These are phyloP conservation scores for Panus rudis DNA, from an alignment of 768 basidiomycete species.

Conservation along the genomic window DNA sequence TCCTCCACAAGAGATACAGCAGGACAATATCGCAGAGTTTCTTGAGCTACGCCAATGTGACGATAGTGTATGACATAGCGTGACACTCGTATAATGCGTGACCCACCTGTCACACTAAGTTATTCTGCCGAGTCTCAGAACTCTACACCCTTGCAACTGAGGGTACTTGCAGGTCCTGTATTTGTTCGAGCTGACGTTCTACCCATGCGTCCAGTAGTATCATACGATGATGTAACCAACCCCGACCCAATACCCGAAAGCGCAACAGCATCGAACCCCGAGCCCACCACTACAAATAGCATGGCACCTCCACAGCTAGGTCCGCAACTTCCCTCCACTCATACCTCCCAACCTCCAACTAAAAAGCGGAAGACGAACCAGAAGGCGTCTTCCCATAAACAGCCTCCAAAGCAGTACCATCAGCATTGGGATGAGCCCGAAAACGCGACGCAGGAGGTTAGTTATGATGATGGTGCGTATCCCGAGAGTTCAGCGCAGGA, in stretches of 20 bases:
- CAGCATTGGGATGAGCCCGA: constrained; percentile 43
- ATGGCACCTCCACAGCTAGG: constrained; percentile 8
- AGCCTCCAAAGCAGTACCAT: constrained; percentile 18
- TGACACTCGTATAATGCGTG: too few relatives aligned
- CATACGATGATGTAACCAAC: constrained; percentile 58
- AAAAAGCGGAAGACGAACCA: constrained; percentile 51
- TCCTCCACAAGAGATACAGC: too few relatives aligned
- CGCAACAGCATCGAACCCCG: not conserved
- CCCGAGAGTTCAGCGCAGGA: not conserved
- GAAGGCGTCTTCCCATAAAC: constrained; percentile 19
- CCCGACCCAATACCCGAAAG: constrained; percentile 22
- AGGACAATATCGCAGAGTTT: too few relatives aligned
- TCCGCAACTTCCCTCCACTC: constrained; percentile 12
- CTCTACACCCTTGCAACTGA: too few relatives aligned
- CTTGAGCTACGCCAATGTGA: too few relatives aligned
- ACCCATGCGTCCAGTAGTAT: constrained; percentile 40
- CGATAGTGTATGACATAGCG: too few relatives aligned
- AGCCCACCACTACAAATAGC: constrained; percentile 18
- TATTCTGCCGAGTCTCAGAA: too few relatives aligned
- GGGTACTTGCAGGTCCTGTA: too few relatives aligned
- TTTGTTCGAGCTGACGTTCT: too few relatives aligned
- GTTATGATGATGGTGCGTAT: constrained; percentile 25
- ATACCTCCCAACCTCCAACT: constrained; percentile 28
- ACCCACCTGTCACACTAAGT: too few relatives aligned
- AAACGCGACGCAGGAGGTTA: constrained; percentile 17